Conservation (phyloP, 2,329 filamentous ascomycete genomes). For the Neonectria neomacrospora region DNA sequence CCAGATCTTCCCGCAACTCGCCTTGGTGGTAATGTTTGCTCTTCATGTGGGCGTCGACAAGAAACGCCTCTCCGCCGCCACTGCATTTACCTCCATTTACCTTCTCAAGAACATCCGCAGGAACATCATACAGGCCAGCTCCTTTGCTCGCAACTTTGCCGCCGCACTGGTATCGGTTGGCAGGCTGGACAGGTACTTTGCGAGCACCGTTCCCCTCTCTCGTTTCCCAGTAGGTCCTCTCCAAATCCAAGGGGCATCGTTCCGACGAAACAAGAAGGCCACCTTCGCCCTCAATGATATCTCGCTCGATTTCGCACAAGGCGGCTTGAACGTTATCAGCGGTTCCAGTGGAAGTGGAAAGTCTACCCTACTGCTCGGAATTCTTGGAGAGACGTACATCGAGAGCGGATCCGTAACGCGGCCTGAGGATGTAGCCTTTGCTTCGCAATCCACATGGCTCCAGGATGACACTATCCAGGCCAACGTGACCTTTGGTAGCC, state of each 20-base stretch:
- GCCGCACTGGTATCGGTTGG: conserved; percentile 56
- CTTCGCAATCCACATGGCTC: conserved; percentile 67
- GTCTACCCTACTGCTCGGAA: conserved; percentile 64
- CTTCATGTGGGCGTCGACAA: conserved; percentile 61
- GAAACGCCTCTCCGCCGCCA: conserved; percentile 62
- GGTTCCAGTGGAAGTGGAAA: conserved; percentile 68
- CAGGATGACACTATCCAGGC: conserved; percentile 66
- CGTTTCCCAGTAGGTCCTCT: conserved; percentile 62
- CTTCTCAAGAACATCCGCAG: conserved; percentile 64
- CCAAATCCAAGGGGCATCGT: conserved; percentile 57
- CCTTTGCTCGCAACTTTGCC: conserved; percentile 52
- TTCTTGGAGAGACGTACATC: conserved; percentile 65
- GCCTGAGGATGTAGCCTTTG: conserved; percentile 65
- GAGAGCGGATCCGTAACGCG: conserved; percentile 60
- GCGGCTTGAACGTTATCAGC: conserved; percentile 64
- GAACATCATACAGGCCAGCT: conserved; percentile 63
- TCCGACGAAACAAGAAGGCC: conserved; percentile 62
- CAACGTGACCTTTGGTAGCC: conserved; percentile 65
- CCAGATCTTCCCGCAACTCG: conserved; percentile 63
- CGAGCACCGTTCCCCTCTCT: conserved; percentile 59
- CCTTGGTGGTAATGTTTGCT: conserved; percentile 65
- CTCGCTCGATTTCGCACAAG: conserved; percentile 62
- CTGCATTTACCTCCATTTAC: conserved; percentile 67
- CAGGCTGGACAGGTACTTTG: conserved; percentile 65
- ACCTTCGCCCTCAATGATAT: conserved; percentile 61